Percentiles rank a stretch among this genome's conserved stretches.
phyloP scores from a whole-genome alignment of 306 rosid species.

The Fragaria iinumae region DNA sequence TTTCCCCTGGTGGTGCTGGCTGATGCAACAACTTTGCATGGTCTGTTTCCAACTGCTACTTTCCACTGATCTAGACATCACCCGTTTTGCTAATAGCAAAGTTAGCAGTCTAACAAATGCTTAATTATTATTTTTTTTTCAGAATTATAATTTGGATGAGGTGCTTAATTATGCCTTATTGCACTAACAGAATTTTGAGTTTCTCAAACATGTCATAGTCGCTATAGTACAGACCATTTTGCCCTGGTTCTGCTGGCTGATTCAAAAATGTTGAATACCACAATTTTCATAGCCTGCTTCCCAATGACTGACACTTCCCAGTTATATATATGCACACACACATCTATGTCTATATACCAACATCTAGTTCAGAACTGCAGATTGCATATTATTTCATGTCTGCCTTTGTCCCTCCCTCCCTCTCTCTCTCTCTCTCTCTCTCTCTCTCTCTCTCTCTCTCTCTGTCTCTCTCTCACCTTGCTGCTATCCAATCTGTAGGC shows the following conservation, averaged over 20 bases:
- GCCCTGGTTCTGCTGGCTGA: neutral
- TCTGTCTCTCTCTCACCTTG: neutral
- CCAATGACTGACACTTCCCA: neutral
- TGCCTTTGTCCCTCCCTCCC: neutral
- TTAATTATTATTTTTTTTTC: neutral
- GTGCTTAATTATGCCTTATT: neutral
- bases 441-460: neutral
- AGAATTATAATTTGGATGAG: neutral
- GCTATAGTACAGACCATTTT: neutral
- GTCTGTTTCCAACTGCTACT: neutral
- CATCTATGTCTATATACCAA: neutral
- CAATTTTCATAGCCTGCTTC: neutral
- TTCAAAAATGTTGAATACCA: neutral
- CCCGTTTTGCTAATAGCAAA: conserved; percentile 15
- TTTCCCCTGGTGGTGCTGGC: neutral
- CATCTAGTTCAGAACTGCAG: neutral
- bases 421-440: neutral
- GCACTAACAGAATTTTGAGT: neutral
- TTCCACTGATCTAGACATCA: conserved; percentile 18
- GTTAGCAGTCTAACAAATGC: neutral
- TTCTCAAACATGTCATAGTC: neutral
- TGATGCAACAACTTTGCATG: neutral
- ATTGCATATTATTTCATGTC: neutral
- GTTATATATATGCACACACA: neutral
- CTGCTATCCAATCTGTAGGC: neutral